A percentile compares a stretch with the other conserved stretches of the same genome.
Conservation (phyloP, 2,329 filamentous ascomycete genomes). For the Monilinia polystroma region DNA sequence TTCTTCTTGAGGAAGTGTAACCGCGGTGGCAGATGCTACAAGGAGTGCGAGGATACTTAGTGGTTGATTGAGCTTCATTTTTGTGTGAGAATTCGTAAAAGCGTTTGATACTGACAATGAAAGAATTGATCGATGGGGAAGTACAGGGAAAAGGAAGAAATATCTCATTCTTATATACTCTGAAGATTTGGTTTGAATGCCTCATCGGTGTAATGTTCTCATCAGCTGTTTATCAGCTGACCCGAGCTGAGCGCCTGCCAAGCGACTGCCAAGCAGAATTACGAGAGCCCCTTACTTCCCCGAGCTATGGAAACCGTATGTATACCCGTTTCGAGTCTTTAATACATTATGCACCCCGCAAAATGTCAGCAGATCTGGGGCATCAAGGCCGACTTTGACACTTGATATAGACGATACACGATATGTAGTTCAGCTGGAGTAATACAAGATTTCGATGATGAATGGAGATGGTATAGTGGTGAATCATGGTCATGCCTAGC, state of each 20-base stretch:
- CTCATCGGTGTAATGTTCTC: background rate
- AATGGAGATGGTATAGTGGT: background rate
- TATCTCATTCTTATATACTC: background rate
- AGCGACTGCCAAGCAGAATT: constrained; percentile 19
- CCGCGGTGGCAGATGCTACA: background rate
- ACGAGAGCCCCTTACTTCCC: constrained; percentile 17
- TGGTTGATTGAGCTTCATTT: constrained; percentile 22
- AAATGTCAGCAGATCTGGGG: background rate
- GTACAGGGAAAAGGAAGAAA: too few relatives aligned
- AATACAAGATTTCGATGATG: background rate
- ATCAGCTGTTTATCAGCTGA: constrained; percentile 20
- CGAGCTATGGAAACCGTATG: background rate
- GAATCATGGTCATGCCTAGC: background rate
- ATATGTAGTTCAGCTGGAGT: background rate
- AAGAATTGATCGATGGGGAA: background rate
- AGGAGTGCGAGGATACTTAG: constrained; percentile 3
- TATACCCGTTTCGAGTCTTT: constrained; percentile 7
- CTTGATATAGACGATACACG: background rate
- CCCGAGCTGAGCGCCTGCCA: constrained; percentile 12
- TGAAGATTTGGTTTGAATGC: background rate
- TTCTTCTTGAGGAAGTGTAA: constrained; percentile 7
- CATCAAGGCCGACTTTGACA: background rate
- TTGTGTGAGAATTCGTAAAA: background rate
- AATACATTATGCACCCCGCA: background rate
- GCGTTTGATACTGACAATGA: background rate